Conservation (phyloP, 306 rosid genomes). For the Sophora flavescens region DNA sequence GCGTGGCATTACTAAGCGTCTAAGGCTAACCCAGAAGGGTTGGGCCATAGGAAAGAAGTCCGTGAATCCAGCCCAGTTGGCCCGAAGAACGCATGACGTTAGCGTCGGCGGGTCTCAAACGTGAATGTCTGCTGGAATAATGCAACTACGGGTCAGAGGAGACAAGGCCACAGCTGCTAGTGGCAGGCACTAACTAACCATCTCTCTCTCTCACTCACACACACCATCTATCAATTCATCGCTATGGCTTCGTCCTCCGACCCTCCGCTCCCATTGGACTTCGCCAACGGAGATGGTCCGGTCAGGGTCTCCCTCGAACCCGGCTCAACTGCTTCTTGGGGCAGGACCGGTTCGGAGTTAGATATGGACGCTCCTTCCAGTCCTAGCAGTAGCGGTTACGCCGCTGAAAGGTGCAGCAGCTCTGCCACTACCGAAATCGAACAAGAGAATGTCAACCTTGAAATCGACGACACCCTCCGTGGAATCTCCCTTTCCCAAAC, state of each 20-base stretch:
- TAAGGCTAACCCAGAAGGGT: no score
- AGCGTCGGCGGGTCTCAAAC: no score
- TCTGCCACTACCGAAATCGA: slow-evolving; percentile 58
- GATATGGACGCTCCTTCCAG: slow-evolving; percentile 71
- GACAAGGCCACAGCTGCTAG: neutral
- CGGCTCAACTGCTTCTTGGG: slow-evolving; percentile 48
- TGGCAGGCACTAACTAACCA: slow-evolving; percentile 39
- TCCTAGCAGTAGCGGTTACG: slow-evolving; percentile 96
- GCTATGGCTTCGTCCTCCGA: slow-evolving; percentile 44
- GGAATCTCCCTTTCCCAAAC: slow-evolving; percentile 55
- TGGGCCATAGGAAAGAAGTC: no score
- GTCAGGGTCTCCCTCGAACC: slow-evolving; percentile 45
- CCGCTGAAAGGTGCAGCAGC: slow-evolving; percentile 83
- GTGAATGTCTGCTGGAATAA: no score
- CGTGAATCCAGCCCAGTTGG: no score
- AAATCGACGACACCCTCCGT: slow-evolving; percentile 46
- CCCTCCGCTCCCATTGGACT: slow-evolving; percentile 54
- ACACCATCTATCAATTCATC: neutral
- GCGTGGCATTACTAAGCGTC: no score
- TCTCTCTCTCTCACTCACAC: neutral
- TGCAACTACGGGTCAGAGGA: neutral
- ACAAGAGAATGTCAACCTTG: slow-evolving; percentile 52
- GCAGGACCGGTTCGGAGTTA: slow-evolving; percentile 66
- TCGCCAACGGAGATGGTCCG: slow-evolving; percentile 27
- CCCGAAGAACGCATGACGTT: no score